A percentile compares a stretch with the other conserved stretches of the same genome.
These are phyloP conservation scores for Sarocladiaceae sp. DNA, from an alignment of 2,329 filamentous ascomycete genomes.

Conservation along the genomic window DNA sequence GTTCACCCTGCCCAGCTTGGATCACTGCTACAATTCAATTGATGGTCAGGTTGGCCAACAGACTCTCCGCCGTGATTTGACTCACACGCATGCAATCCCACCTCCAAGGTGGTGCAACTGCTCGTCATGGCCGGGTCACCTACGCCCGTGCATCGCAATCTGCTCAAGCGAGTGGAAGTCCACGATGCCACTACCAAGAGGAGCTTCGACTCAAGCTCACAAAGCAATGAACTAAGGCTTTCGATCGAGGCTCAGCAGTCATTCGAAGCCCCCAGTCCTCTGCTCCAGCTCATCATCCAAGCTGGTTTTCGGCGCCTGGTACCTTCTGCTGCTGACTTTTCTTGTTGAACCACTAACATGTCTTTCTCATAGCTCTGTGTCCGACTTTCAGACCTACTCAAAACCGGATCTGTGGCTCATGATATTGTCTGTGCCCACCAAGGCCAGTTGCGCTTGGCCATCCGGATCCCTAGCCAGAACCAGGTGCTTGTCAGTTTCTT, in stretches of 20 bases:
- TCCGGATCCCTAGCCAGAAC: conserved; percentile 20
- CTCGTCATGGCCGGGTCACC: conserved; percentile 20
- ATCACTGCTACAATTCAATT: too few species aligned
- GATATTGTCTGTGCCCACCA: conserved; percentile 19
- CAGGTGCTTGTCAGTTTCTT: conserved; percentile 23
- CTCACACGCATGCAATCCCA: too few species aligned
- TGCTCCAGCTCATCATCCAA: conserved; percentile 23
- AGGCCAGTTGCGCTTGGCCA: conserved; percentile 9
- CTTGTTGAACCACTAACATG: conserved; percentile 2
- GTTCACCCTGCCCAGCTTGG: too few species aligned
- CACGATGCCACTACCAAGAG: conserved; percentile 15
- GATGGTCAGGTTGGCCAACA: too few species aligned
- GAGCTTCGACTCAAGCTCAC: conserved; percentile 16
- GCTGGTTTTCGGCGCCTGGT: conserved; percentile 20
- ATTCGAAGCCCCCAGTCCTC: neutral
- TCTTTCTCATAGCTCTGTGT: conserved; percentile 22
- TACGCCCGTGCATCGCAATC: conserved; percentile 23
- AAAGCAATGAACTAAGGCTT: conserved; percentile 18
- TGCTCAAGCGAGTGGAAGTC: conserved; percentile 24
- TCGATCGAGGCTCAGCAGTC: conserved; percentile 21
- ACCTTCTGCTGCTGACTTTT: conserved; percentile 6
- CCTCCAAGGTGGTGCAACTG: neutral
- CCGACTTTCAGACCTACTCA: conserved; percentile 20
- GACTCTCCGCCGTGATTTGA: too few species aligned
- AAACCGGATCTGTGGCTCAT: conserved; percentile 5